Percentiles rank a stretch among this genome's conserved stretches.
phyloP scores from a whole-genome alignment of 1,284 basidiomycete species.

The Puccinia novopanici region DNA sequence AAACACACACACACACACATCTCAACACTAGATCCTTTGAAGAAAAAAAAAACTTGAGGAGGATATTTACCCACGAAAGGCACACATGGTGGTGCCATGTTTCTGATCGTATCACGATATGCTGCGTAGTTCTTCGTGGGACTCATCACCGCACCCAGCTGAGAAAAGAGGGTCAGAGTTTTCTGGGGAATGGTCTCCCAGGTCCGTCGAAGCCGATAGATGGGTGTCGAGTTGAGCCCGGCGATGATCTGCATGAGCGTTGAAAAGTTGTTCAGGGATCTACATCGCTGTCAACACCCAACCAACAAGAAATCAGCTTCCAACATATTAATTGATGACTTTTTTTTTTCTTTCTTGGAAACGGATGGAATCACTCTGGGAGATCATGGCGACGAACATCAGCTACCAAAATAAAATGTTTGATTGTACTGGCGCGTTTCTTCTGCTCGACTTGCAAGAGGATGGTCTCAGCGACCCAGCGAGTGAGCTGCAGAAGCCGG shows the following conservation, averaged over 20 bases:
- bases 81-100: constrained; percentile 88
- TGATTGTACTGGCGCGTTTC: constrained; percentile 76
- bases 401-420: constrained; percentile 89
- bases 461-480: constrained; percentile 92
- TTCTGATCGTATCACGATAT: constrained; percentile 82
- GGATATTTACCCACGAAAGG: constrained; percentile 82
- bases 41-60: constrained; percentile 1
- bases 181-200: constrained; percentile 74
- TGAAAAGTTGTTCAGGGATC: constrained; percentile 87
- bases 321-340: background rate
- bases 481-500: constrained; percentile 63
- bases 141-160: constrained; percentile 81
- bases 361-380: background rate
- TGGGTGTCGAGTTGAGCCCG: constrained; percentile 89
- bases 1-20: background rate
- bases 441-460: constrained; percentile 81
- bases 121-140: constrained; percentile 88
- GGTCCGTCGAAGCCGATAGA: constrained; percentile 86
- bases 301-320: background rate
- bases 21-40: background rate
- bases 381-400: constrained; percentile 68
- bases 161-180: constrained; percentile 61
- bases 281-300: constrained; percentile 79
- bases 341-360: background rate
- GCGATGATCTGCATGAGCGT: constrained; percentile 94